These are phyloP conservation scores for Rhododendron kiyosumense DNA, from an alignment of 148 eudicot species.

Conservation along the genomic window DNA sequence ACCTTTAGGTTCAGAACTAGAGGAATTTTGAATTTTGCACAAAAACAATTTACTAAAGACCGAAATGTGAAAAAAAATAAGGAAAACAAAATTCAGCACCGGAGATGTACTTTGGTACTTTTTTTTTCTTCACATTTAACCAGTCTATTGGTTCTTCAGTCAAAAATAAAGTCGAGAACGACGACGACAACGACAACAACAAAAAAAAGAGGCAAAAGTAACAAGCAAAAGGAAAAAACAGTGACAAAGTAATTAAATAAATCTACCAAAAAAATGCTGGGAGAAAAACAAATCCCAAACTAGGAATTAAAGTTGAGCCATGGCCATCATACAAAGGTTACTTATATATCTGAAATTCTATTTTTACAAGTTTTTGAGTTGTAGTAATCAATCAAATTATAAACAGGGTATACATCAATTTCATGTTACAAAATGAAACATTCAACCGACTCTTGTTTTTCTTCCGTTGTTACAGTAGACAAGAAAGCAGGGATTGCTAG, in stretches of 20 bases:
- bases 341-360: not conserved
- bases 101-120: not conserved
- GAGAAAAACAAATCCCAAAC: not conserved
- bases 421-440: not conserved
- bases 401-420: not conserved
- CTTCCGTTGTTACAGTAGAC: constrained; percentile 13
- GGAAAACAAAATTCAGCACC: not conserved
- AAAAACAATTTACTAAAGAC: not conserved
- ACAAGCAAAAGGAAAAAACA: not conserved
- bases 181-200: not conserved
- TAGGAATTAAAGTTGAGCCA: not conserved
- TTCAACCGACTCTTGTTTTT: not conserved
- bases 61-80: too few relatives aligned
- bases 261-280: not conserved
- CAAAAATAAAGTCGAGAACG: too few relatives aligned
- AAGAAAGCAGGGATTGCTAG: constrained; percentile 14
- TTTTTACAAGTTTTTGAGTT: not conserved
- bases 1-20: not conserved
- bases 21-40: not conserved
- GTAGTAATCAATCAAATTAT: not conserved
- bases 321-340: not conserved
- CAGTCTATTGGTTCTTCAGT: not conserved
- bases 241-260: too few relatives aligned
- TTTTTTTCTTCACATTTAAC: too few relatives aligned
- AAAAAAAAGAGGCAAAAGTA: too few relatives aligned